Conservation (phyloP, 768 basidiomycete genomes). For the Termitomyces sp. region DNA sequence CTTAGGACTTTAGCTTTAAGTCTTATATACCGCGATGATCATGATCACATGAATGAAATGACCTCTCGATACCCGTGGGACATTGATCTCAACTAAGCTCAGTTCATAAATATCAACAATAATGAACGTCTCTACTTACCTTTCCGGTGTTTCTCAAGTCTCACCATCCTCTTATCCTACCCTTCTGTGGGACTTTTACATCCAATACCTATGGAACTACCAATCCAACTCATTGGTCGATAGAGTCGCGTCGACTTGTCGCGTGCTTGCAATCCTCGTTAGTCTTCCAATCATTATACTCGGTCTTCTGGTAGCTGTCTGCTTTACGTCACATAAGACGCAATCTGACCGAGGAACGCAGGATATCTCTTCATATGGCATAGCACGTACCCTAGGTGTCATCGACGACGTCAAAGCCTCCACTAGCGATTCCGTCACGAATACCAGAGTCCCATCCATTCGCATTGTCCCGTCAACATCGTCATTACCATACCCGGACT, state of each 20-base stretch:
- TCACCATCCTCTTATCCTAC: constrained; percentile 32
- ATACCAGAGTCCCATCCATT: constrained; percentile 29
- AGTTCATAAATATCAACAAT: background rate
- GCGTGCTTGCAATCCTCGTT: constrained; percentile 60
- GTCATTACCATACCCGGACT: constrained; percentile 20
- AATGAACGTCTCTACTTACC: constrained; percentile 31
- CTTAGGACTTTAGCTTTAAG: constrained; percentile 1
- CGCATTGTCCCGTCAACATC: constrained; percentile 23
- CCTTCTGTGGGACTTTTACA: constrained; percentile 54
- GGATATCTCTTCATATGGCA: constrained; percentile 79
- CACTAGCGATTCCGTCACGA: constrained; percentile 52
- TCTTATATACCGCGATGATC: background rate
- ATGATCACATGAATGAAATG: background rate
- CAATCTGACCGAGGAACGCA: constrained; percentile 22
- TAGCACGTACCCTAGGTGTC: constrained; percentile 77
- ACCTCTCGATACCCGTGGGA: background rate
- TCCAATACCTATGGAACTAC: constrained; percentile 61
- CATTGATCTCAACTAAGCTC: background rate
- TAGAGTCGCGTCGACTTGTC: constrained; percentile 55
- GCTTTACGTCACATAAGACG: background rate
- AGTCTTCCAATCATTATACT: constrained; percentile 57
- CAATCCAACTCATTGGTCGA: constrained; percentile 62
- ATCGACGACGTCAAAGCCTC: constrained; percentile 72
- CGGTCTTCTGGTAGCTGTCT: constrained; percentile 44
- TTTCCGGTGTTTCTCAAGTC: constrained; percentile 23